These are phyloP conservation scores for Fusarium goolgardi DNA, from an alignment of 2,329 filamentous ascomycete species.

Conservation along the genomic window DNA sequence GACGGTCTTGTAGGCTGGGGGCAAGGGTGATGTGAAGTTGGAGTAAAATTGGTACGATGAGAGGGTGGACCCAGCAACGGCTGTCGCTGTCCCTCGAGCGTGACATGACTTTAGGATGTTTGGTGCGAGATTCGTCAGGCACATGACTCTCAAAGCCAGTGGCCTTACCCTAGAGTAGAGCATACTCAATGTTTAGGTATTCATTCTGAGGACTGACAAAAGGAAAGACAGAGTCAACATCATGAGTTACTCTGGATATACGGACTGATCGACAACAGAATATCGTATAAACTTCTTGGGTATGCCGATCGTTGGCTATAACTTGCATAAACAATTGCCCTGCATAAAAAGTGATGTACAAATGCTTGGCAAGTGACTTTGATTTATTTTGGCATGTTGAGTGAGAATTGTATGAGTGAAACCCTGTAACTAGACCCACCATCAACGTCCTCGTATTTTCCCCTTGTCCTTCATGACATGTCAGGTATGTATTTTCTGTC, in stretches of 20 bases:
- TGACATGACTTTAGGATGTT: background rate
- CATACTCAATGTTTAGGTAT: background rate
- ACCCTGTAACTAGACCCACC: constrained; percentile 2
- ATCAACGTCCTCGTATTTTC: constrained; percentile 2
- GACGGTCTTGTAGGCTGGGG: background rate
- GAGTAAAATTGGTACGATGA: background rate
- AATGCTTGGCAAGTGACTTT: background rate
- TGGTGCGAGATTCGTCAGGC: background rate
- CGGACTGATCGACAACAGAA: constrained; percentile 6
- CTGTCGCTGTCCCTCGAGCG: background rate
- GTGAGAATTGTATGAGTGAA: constrained; percentile 2
- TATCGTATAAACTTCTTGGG: constrained; percentile 1
- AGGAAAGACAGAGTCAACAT: background rate
- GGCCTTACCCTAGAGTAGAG: background rate
- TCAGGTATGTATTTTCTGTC: background rate
- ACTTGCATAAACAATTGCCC: background rate
- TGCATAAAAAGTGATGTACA: background rate
- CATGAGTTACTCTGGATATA: background rate
- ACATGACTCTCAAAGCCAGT: background rate
- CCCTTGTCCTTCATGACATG: background rate
- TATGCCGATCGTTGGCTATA: constrained; percentile 14
- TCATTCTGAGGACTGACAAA: background rate
- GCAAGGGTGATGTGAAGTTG: background rate
- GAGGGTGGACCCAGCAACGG: too few species aligned
- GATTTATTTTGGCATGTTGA: background rate